Evolutionary conservation across 2,329 filamentous ascomycete species (phyloP), one percentile per base, ranked within the genome.

Genomic region (Penicillium sp.): DNA sequence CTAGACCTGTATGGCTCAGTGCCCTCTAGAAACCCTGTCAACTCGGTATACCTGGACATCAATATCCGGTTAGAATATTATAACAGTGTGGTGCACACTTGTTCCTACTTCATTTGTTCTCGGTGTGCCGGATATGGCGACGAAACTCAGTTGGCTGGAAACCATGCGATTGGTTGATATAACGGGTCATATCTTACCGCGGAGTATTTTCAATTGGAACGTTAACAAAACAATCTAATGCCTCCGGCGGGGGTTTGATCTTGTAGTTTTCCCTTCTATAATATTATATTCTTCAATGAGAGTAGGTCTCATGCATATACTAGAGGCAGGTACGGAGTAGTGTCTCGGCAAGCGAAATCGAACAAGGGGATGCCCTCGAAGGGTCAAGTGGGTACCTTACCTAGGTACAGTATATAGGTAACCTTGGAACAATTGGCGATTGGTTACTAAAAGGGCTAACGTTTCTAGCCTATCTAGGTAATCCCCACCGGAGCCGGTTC

Each of bases 141-240:
- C 23, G 6, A 36, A 33, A 29, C 23, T 21, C 7, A 29, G n/a
- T 29, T 52, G 9, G n/a, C 11, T 25, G 19, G 40, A 56, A 46
- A 34, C 36, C 34, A 31, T 46, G 49, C 53, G 53, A 52, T 46
- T 56, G 19, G 48, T 52, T 41, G 21, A 50, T 55, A 38, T 23
- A 33, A 19, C n/a, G 5, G 27, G 27, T 46, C 40, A 27, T 34
- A 36, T 10, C n/a, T 53, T 50, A 16, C 41, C 33, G 19, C 34
- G 31, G 31, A 9, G 7, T n/a, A 15, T 11, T 43, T 27, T 19
- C 31, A 7, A 50, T 55, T 44, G 39, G 16, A 15, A 10, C 39
- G 21, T 36, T 39, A 21, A 38, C 21, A 10, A 46, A 40, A 34
- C 29, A 45, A 50, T 41, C 2, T 40, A n/a, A 45, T 34, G 21